Conservation (phyloP, 768 basidiomycete genomes). For the Polyporus arcularius region DNA sequence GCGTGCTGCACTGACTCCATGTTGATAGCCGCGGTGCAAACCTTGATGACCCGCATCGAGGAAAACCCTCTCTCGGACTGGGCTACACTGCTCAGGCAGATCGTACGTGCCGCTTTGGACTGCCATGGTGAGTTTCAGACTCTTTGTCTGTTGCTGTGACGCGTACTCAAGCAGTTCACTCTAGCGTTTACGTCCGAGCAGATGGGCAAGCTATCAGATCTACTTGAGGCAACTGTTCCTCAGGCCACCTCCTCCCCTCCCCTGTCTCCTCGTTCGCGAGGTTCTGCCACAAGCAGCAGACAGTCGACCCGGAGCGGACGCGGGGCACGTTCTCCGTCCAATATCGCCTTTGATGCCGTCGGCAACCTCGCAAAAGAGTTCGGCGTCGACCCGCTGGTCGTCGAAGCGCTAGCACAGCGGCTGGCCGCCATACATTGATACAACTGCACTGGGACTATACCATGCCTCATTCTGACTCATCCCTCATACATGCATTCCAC, state of each 20-base stretch:
- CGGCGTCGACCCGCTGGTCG: conserved; percentile 67
- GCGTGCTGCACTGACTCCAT: conserved; percentile 5
- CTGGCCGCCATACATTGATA: conserved; percentile 35
- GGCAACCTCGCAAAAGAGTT: conserved; percentile 71
- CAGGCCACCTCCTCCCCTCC: conserved; percentile 25
- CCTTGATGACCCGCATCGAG: conserved; percentile 53
- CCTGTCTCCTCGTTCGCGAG: conserved; percentile 9
- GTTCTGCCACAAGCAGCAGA: conserved; percentile 14
- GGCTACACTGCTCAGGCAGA: conserved; percentile 44
- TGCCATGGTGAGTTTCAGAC: conserved; percentile 53
- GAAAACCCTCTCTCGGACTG: conserved; percentile 36
- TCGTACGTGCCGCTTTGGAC: conserved; percentile 47
- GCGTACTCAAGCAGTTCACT: conserved; percentile 5
- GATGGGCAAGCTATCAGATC: conserved; percentile 45
- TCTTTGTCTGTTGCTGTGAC: not conserved
- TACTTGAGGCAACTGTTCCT: conserved; percentile 37
- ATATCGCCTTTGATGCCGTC: conserved; percentile 31
- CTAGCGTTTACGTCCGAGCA: conserved; percentile 70
- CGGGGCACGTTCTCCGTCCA: not conserved
- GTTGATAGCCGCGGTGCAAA: conserved; percentile 50
- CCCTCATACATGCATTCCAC: conserved; percentile 5
- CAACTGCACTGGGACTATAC: not conserved
- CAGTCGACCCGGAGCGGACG: conserved; percentile 7
- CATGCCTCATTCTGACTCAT: not conserved
- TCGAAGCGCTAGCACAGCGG: conserved; percentile 67